Conservation (phyloP, 345 rosid species). For the Acer saccharum region DNA sequence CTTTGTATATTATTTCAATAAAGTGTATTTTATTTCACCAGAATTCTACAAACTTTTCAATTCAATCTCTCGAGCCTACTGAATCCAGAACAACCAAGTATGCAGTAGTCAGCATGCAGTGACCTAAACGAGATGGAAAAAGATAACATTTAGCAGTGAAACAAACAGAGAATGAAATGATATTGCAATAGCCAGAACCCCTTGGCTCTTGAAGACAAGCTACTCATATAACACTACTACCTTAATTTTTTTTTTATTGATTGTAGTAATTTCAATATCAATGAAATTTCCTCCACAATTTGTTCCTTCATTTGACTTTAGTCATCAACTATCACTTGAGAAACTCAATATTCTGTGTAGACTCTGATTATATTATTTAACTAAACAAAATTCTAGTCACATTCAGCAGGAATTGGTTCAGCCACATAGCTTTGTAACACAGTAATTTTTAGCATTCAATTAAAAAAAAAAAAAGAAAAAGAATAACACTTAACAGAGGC, state of each 20-base stretch:
- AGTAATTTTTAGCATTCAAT: not conserved
- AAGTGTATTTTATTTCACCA: not conserved
- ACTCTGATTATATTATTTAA: not conserved
- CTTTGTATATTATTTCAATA: not conserved
- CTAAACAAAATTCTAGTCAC: not conserved
- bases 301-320: not conserved
- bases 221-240: not conserved
- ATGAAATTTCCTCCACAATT: not conserved
- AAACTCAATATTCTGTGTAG: not conserved
- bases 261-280: not conserved
- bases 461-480: too few relatives aligned
- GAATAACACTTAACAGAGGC: not conserved
- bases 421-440: not conserved
- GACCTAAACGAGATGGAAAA: not conserved
- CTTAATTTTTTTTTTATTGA: not conserved
- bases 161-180: not conserved
- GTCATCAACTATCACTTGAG: not conserved
- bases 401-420: not conserved
- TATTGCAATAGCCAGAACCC: not conserved
- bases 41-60: not conserved
- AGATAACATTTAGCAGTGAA: not conserved
- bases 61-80: not conserved
- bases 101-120: not conserved
- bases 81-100: not conserved
- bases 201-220: not conserved